Base-by-base conservation (phyloP, 345 rosid genomes). In the Populus euphratica region DNA sequence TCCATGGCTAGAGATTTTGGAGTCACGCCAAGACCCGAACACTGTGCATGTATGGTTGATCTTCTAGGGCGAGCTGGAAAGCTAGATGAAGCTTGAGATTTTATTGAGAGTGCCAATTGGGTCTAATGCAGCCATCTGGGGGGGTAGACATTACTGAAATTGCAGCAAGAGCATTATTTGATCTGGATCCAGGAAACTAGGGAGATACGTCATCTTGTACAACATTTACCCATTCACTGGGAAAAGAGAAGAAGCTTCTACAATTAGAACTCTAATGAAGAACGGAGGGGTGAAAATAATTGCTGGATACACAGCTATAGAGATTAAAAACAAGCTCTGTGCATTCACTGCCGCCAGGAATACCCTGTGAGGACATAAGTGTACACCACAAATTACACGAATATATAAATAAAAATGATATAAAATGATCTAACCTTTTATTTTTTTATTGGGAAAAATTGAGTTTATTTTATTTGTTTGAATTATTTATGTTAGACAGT, bases 211-310 rank as follows among this genome's bases (percentile, higher is more conserved):
- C 74, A 83, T 85, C 70, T 82, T 91, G 78, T 89, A 93, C 39
- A 83, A 88, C 83, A 78, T 88, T 25, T 88, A 90, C 84, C 87
- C 92, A 41, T 81, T 86, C 64, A 74, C 79, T 83, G 94, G 90
- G 41, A 86, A 77, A 38, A 87, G 92, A 90, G 84, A 87, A 29
- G 82, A 77, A 77, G 94, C 89, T 74, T 23, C 73, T 65, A 70
- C 76, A 72, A 87, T 85, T 12, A 74, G 90, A 76, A 78, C 74
- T 73, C 75, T 86, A 75, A 86, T 90, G 92, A 81, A 84, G 80
- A 77, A 84, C 64, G 83, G 81, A 5, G 86, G 92, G 49, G 76
- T 81, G 44, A 87, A 75, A 80, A 90, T 89, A 82, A 76, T 83
- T 54, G 72, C 83, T 61, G 91, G 89, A 74, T 81, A 77, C 80